Base-by-base conservation (phyloP, 257 asterid genomes). In the Fraxinus cuspidata region DNA sequence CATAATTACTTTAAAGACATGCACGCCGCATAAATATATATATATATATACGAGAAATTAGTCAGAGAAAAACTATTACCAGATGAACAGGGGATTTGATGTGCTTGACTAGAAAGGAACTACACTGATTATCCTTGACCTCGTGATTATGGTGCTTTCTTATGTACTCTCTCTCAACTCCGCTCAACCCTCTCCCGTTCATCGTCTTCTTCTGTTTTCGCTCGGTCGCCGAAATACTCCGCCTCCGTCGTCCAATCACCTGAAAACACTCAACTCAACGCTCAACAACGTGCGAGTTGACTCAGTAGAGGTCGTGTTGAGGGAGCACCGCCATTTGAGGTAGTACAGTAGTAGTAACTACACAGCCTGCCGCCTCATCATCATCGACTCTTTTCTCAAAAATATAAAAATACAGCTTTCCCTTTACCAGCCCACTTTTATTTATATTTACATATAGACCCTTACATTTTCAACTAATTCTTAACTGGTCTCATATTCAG, bases 1-100 rank as follows among this genome's bases (percentile, higher is more conserved):
- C 28, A 56, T 21, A 19, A 11, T 21, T 23, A 2, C 13, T 27
- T 56, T 56, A 19, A 7, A 63, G 7, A 25, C 69, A 10, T 23
- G 32, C 68, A 23, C 68, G 11, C 27, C 28, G 27, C 28, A 2
- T 51, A 7, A 19, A 7, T 58, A 47, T 28, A 75, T 21, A 63
- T 58, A 31, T 35, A 78, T 23, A 40, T 18, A 71, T 10, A 56
- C 34, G 12, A 16, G 11, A 27, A 28, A 70, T 27, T 23, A 60
- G 2, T 29, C 25, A 68, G 40, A 38, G 51, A 3, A 71, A 37
- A 42, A 56, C 25, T 47, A n/a, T 78, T 86, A 92, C 97, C 63
- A 92, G 93, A 85, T 90, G 93, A 18, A 85, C 87, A 21, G 97
- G 97, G 56, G 97, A 91, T 72, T 83, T 89, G 76, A 92, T 83